A percentile compares a stretch with the other conserved stretches of the same genome.
These are phyloP conservation scores for Glaciozyma antarctica DNA, from an alignment of 768 basidiomycete genomes.

Conservation along the genomic window DNA sequence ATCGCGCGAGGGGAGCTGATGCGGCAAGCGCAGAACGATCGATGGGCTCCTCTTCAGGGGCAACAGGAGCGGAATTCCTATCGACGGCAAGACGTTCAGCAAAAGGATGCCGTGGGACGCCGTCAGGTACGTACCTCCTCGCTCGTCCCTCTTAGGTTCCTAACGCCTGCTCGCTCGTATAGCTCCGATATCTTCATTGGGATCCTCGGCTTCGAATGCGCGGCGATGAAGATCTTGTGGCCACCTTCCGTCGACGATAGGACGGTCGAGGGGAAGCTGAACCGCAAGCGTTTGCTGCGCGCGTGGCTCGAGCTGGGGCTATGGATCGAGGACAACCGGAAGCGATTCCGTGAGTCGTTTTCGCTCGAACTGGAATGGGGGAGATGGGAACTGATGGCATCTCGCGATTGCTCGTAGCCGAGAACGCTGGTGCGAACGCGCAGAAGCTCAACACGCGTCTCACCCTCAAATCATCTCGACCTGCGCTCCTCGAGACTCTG, in stretches of 20 bases:
- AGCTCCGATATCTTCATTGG: conserved; percentile 19
- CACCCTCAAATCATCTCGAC: too few relatives aligned
- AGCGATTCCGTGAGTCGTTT: not conserved
- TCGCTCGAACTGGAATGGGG: not conserved
- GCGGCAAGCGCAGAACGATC: not conserved
- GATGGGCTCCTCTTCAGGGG: conserved; percentile 20
- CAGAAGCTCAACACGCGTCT: too few relatives aligned
- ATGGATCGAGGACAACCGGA: conserved; percentile 3
- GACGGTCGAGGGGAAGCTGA: not conserved
- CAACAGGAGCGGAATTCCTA: not conserved
- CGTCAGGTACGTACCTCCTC: not conserved
- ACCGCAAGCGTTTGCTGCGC: conserved; percentile 6
- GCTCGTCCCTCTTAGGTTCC: not conserved
- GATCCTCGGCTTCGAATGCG: conserved; percentile 8
- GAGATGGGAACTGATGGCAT: not conserved
- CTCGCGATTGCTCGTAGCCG: not conserved
- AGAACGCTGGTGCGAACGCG: not conserved
- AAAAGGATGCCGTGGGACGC: conserved; percentile 10
- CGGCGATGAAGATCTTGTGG: accelerated
- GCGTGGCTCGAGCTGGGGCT: conserved; percentile 21
- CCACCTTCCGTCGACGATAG: conserved; percentile 3
- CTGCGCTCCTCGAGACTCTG: too few relatives aligned
- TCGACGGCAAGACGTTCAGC: conserved; percentile 3
- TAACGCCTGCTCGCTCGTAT: not conserved
- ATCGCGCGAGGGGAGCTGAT: not conserved